phyloP scores from a whole-genome alignment of 164 flowering plant species.

The Litsea cubeba region DNA sequence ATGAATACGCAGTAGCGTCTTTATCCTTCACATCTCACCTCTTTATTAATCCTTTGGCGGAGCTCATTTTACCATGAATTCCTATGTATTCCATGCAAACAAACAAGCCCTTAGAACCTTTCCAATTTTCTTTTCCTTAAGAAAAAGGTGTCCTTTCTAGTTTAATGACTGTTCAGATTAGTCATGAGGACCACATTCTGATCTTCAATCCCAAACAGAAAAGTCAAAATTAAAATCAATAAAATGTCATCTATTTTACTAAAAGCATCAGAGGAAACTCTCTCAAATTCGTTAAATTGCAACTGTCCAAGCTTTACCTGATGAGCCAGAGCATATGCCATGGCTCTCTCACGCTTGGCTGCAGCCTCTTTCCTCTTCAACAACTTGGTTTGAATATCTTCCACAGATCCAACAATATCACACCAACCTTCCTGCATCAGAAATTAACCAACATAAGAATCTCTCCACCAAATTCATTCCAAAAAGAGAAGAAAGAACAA shows the following conservation, averaged over 20 bases:
- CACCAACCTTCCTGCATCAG: constrained; percentile 93
- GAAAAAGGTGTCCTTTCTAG: too few species aligned
- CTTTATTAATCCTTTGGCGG: too few species aligned
- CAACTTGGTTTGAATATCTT: constrained; percentile 82
- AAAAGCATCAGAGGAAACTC: background rate
- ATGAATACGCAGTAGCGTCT: too few species aligned
- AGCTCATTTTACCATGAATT: too few species aligned
- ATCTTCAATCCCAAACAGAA: background rate
- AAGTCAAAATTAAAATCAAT: background rate
- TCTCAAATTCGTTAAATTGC: background rate
- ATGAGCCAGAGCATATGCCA: constrained; percentile 98
- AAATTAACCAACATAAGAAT: constrained; percentile 3
- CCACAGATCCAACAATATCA: constrained; percentile 88
- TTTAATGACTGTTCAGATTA: too few species aligned
- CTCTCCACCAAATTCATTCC: background rate
- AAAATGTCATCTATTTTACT: background rate
- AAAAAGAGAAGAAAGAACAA: background rate
- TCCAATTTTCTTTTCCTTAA: too few species aligned
- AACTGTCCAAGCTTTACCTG: constrained; percentile 46
- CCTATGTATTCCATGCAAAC: too few species aligned
- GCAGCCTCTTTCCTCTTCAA: constrained; percentile 97
- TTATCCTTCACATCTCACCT: too few species aligned
- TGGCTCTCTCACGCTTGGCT: constrained; percentile 98
- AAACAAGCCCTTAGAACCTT: too few species aligned
- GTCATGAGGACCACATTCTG: background rate